Evolutionary conservation across 805 yeast genomes (phyloP), one percentile per base, ranked within the genome.

Genomic region (Wickerhamiella spandovensis): DNA sequence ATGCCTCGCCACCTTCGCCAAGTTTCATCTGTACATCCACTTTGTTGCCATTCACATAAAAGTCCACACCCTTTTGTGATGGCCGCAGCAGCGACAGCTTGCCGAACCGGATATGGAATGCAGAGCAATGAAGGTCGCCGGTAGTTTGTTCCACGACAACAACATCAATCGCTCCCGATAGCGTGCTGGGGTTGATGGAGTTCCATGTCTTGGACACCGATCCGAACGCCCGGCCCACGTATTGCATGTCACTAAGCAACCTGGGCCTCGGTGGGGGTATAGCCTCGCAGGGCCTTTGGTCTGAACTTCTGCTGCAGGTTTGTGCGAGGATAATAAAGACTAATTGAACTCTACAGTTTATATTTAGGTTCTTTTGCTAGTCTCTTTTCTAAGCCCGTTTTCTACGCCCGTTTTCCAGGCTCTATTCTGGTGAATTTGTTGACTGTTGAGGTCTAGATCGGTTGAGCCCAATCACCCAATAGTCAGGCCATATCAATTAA

Each of bases 1-100:
- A 88, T 0, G 97, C 98, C 66, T 92, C 98, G 13, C 98, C 98
- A 7, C 94, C 95, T 53, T 92, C 98, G 15, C 96, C 95, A 44
- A 92, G 70, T 65, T 92, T 92, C 97, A 92, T 92, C 8, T 95
- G 96, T 46, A 90, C 69, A 57, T 85, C 81, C 0, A 94, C 83
- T 44, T 79, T 73, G 53, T 75, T 75, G 37, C 83, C 97, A 67
- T 92, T 92, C 39, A 92, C 94, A 42, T 78, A 75, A 56, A 92
- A 81, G 51, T 84, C 94, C 49, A 90, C 95, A 54, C 86, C 89
- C 71, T 90, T 92, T 65, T 92, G 96, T 18, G 95, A 84, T 13
- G 98, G 98, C 61, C 95, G 79, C 53, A 92, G 71, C 55, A 92
- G 74, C 59, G 89, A 94, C 66, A 92, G 85, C 68, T 87, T 89